Evolutionary conservation across 2,329 filamentous ascomycete genomes (phyloP), one percentile per base, ranked within the genome.

Genomic region (Neofusicoccum kwambonambiense): DNA sequence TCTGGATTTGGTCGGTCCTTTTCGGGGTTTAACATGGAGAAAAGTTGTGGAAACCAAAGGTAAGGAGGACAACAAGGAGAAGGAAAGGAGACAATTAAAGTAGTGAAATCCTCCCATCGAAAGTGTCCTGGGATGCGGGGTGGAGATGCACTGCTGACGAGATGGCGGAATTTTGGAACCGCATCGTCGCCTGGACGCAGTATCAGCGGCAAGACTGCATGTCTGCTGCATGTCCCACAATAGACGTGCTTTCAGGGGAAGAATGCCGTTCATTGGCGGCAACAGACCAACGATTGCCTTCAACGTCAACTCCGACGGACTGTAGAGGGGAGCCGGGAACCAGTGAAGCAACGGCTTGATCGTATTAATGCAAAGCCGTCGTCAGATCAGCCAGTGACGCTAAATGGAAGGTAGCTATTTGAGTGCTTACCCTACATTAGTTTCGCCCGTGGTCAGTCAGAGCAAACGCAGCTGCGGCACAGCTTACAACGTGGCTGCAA

Each of bases 251-350:
- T 19, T 47, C 56, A 60, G 56, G 56, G 56, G 56, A 34, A 17
- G 12, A 3, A 2, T 13, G 27, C 15, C 15, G 42, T 58, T 44
- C 41, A 58, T 45, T 58, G 41, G 47, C 19, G n/a, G 56, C 42
- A 47, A 13, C 41, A 37, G 6, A 13, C 41, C 56, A 34, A 11
- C 13, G 5, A 11, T 37, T 47, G 31, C 34, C 13, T 42, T 47
- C 7, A 11, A 17, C 6, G 34, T 37, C 56, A 60, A 37, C 2
- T 47, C 56, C 56, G 56, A 47, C 56, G 56, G 56, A 60, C 4
- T 22, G 41, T 60, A 60, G 56, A 60, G 56, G 56, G 56, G 56
- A 60, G 56, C 56, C 56, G 56, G 56, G 9, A 37, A 35, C 56
- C 42, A 47, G 41, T 60, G 31, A 47, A 19, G 56, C 41, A 37